These are phyloP conservation scores for Spinacia oleracea DNA, from an alignment of 179 eudicot genomes.

Conservation along the genomic window DNA sequence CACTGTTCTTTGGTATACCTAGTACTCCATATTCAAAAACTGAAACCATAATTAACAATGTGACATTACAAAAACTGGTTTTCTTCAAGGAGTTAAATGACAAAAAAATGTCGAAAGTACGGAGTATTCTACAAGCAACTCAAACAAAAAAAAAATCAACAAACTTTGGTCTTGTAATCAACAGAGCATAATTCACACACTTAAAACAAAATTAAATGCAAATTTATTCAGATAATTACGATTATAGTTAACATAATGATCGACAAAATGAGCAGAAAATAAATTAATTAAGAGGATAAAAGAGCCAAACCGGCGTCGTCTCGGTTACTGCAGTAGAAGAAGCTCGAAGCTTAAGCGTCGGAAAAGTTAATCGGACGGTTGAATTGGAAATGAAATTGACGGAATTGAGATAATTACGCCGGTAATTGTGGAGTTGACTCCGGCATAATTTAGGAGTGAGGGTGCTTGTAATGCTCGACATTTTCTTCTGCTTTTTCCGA, in stretches of 20 bases:
- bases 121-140: no score
- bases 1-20: no score
- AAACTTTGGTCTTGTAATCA: not conserved
- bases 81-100: no score
- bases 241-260: not conserved
- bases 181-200: not conserved
- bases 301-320: constrained; percentile 38
- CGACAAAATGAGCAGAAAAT: not conserved
- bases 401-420: constrained; percentile 15
- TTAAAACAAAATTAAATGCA: not conserved
- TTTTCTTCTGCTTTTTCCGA: not conserved
- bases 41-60: no score
- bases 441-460: constrained; percentile 18
- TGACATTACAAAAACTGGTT: no score
- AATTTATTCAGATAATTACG: no score
- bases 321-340: constrained; percentile 37
- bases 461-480: constrained; percentile 26
- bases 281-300: not conserved
- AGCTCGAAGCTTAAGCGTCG: constrained; percentile 24
- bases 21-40: no score
- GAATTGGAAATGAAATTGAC: not conserved
- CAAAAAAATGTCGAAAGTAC: no score
- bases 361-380: constrained; percentile 11
- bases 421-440: constrained; percentile 19
- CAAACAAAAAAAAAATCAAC: no score